These are phyloP conservation scores for Thermomucor indicae-seudaticae DNA, from an alignment of 371 early-diverging fungal species.

Conservation along the genomic window DNA sequence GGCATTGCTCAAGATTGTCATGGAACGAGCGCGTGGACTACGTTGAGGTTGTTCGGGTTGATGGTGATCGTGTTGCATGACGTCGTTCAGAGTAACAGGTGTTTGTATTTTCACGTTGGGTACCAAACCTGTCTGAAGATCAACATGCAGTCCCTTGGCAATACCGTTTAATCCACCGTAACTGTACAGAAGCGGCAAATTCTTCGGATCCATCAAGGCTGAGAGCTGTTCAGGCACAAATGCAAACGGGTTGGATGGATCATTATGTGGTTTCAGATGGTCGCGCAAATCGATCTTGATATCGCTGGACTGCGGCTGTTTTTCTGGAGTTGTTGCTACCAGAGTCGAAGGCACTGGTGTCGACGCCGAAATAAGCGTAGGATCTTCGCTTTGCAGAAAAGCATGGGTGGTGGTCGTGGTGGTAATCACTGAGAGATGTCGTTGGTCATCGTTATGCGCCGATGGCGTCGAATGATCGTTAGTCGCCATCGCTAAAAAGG, in stretches of 20 bases:
- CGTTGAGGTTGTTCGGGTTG: not conserved
- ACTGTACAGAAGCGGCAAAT: conserved; percentile 35
- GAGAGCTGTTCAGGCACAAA: conserved; percentile 49
- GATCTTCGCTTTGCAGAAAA: conserved; percentile 13
- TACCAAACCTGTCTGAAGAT: conserved; percentile 46
- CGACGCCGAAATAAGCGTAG: conserved; percentile 8
- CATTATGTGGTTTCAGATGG: conserved; percentile 32
- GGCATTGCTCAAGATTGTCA: conserved; percentile 9
- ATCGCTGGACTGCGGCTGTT: not conserved
- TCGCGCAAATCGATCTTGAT: conserved; percentile 16
- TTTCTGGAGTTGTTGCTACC: no score
- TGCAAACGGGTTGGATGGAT: conserved; percentile 48
- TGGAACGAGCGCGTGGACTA: conserved; percentile 7
- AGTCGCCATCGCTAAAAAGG: conserved; percentile 4
- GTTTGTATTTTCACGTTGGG: conserved; percentile 15
- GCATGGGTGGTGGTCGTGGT: conserved; percentile 4
- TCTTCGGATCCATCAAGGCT: conserved; percentile 56
- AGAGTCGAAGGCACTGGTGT: conserved; percentile 7
- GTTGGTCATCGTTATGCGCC: conserved; percentile 3
- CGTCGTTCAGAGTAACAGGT: conserved; percentile 20
- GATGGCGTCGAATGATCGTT: conserved; percentile 9
- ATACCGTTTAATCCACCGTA: conserved; percentile 53
- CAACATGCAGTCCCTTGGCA: conserved; percentile 50
- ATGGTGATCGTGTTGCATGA: conserved; percentile 2
- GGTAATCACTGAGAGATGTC: conserved; percentile 8